Percentiles rank a stretch among this genome's conserved stretches.
Conservation (phyloP, 2,329 filamentous ascomycete species). For the Colletotrichum plurivorum region DNA sequence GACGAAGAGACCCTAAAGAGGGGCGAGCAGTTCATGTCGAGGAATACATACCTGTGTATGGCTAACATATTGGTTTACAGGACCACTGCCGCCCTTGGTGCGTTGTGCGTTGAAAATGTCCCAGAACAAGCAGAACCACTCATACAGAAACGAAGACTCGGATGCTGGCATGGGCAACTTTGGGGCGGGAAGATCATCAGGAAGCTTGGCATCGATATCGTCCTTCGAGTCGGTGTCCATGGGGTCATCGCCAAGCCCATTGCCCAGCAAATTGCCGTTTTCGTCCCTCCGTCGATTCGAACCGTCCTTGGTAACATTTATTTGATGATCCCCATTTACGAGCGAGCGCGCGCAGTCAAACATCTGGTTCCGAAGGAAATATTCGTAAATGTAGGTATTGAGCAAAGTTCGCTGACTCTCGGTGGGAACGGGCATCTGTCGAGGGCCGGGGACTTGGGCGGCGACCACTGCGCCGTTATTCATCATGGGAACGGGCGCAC, state of each 20-base stretch:
- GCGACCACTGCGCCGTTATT: constrained; percentile 64
- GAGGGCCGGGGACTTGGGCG: constrained; percentile 48
- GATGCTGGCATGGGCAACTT: constrained; percentile 75
- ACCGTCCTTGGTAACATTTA: constrained; percentile 78
- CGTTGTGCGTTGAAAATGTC: constrained; percentile 92
- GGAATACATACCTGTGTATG: constrained; percentile 80
- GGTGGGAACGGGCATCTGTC: constrained; percentile 41
- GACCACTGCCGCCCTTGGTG: constrained; percentile 73
- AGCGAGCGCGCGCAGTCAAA: constrained; percentile 86
- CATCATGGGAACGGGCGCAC: constrained; percentile 77
- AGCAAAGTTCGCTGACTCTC: constrained; percentile 70
- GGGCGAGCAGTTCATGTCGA: neutral
- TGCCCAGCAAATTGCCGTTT: constrained; percentile 76
- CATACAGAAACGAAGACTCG: constrained; percentile 89
- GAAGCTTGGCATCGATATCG: constrained; percentile 79
- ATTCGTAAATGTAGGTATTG: constrained; percentile 93
- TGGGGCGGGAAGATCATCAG: constrained; percentile 84
- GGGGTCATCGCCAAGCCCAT: constrained; percentile 79
- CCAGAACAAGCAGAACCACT: constrained; percentile 99
- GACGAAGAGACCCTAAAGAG: constrained; percentile 42
- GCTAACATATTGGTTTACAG: constrained; percentile 81
- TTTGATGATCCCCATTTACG: constrained; percentile 74
- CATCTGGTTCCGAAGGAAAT: constrained; percentile 89
- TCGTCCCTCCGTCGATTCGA: constrained; percentile 77
- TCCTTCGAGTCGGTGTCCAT: constrained; percentile 91